Evolutionary conservation across 108 stramenopile genomes (phyloP).

Genomic region (Aurantiochytrium sp.): DNA sequence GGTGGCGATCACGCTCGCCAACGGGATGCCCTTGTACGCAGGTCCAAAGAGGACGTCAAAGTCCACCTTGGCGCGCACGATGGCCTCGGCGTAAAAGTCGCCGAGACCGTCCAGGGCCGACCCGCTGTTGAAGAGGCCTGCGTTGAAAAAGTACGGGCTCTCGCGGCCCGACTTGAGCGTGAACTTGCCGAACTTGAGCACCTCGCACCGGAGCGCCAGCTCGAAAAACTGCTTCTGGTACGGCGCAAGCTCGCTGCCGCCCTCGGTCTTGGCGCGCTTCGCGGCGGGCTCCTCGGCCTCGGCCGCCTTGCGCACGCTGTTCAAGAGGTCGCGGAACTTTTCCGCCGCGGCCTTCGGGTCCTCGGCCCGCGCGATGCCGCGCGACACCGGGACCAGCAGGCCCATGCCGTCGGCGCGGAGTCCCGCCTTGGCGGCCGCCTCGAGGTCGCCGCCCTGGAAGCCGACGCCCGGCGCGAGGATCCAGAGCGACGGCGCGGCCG

Average conservation of each 20-base stretch:
- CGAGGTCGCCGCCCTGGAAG: constrained; percentile 84
- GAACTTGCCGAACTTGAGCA: constrained; percentile 89
- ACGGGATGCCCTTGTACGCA: constrained; percentile 98
- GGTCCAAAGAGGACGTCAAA: constrained; percentile 97
- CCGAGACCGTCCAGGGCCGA: constrained; percentile 74
- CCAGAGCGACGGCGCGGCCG: constrained; percentile 75
- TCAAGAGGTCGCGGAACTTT: constrained; percentile 66
- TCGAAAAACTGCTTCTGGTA: constrained; percentile 85
- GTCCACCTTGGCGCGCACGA: constrained; percentile 70
- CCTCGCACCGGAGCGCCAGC: constrained; percentile 77
- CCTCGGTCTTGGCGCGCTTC: neutral
- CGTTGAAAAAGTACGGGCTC: constrained; percentile 99
- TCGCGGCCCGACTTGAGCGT: constrained; percentile 91
- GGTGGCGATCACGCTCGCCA: constrained; percentile 85
- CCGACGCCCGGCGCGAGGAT: constrained; percentile 96
- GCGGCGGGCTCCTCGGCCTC: neutral
- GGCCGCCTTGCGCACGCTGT: constrained; percentile 34
- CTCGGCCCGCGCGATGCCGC: constrained; percentile 75
- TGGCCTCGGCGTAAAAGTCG: constrained; percentile 80
- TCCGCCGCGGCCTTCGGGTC: constrained; percentile 77
- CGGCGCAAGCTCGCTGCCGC: neutral
- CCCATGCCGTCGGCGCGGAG: constrained; percentile 71
- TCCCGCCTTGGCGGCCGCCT: constrained; percentile 71
- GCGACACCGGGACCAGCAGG: constrained; percentile 85
- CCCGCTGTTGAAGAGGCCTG: constrained; percentile 81